Conservation (phyloP, 176 grass and related monocot species). For the Oryza australiensis region DNA sequence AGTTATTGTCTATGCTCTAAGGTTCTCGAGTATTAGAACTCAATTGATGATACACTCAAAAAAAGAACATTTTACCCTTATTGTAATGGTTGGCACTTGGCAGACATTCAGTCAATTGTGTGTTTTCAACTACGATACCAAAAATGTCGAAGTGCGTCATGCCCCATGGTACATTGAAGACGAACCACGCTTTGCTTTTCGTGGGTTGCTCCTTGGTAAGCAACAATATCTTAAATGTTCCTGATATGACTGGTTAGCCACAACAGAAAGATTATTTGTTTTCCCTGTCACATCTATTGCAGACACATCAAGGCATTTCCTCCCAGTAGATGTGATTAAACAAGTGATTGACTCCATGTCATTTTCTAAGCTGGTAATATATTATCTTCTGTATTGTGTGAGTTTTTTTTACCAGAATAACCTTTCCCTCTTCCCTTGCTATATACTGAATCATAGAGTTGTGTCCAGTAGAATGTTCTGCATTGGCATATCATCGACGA, state of each 20-base stretch:
- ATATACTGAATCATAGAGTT: conserved; percentile 54
- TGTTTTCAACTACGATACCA: conserved; percentile 80
- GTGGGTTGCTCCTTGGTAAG: conserved; percentile 83
- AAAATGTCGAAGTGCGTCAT: conserved; percentile 75
- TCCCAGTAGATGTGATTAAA: conserved; percentile 83
- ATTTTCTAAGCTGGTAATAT: conserved; percentile 92
- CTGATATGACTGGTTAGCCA: background rate
- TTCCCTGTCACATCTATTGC: conserved; percentile 29
- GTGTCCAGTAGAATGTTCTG: conserved; percentile 98
- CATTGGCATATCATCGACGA: conserved; percentile 99
- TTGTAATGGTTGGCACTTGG: conserved; percentile 12
- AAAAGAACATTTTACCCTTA: background rate
- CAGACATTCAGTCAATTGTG: conserved; percentile 98
- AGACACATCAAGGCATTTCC: conserved; percentile 94
- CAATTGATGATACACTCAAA: background rate
- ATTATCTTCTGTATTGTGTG: background rate
- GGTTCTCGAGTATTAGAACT: background rate
- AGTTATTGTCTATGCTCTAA: background rate
- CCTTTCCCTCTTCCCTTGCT: background rate
- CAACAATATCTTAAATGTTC: background rate
- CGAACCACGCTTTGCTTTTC: conserved; percentile 83
- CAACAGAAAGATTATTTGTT: conserved; percentile 17
- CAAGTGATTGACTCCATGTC: conserved; percentile 95
- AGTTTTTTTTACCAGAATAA: conserved; percentile 27
- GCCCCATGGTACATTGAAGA: conserved; percentile 95